Conservation (phyloP, 352 stramenopile genomes). For the Phytophthora syringae region DNA sequence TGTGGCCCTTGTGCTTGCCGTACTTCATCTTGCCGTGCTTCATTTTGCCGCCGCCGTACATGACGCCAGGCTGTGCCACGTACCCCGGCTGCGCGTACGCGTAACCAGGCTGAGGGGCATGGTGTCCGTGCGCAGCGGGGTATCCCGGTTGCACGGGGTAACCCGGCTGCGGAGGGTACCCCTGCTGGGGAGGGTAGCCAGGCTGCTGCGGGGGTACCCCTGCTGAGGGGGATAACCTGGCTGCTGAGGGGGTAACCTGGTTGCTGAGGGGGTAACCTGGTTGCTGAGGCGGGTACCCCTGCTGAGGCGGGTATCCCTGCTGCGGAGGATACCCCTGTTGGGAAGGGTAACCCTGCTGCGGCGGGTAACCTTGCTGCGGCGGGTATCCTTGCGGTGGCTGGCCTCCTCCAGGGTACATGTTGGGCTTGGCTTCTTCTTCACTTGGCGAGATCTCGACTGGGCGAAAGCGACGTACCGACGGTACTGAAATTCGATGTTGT, state of each 20-base stretch:
- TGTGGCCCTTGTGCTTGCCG: conserved; percentile 43
- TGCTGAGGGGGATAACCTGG: conserved; percentile 12
- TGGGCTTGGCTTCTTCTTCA: conserved; percentile 8
- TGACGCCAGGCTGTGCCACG: conserved; percentile 42
- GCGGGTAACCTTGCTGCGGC: conserved; percentile 37
- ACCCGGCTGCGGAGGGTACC: conserved; percentile 40
- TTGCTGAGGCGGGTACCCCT: conserved; percentile 26
- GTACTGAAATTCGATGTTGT: conserved; percentile 14
- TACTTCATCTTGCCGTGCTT: conserved; percentile 51
- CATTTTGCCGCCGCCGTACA: conserved; percentile 39
- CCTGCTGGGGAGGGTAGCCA: conserved; percentile 47
- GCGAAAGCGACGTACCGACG: conserved; percentile 18
- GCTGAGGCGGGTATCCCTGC: conserved; percentile 44
- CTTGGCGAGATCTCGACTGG: background rate
- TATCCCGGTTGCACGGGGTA: conserved; percentile 44
- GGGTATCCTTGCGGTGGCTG: conserved; percentile 34
- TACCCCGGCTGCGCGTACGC: conserved; percentile 42
- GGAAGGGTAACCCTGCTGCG: conserved; percentile 45
- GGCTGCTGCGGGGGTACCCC: no score
- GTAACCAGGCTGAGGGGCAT: conserved; percentile 36
- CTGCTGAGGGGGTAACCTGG: conserved; percentile 10
- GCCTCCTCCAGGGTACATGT: conserved; percentile 39
- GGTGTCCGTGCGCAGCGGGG: conserved; percentile 37
- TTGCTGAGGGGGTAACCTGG: conserved; percentile 17
- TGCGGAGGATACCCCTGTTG: no score